Conservation (phyloP, 2,329 filamentous ascomycete species). For the Scedosporium apiospermum region DNA sequence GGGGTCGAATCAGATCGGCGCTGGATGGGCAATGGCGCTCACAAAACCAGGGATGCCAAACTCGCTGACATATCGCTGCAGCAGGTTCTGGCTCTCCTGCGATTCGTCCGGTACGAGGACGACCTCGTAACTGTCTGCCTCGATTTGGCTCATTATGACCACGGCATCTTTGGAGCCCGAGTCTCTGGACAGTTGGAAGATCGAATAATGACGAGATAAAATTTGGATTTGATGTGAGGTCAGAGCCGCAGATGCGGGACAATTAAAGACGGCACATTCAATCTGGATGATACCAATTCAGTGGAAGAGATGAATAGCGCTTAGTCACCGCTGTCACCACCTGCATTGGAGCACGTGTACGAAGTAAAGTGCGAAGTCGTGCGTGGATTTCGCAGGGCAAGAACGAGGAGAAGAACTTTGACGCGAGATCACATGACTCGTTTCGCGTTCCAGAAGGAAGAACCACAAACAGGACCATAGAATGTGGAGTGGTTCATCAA, state of each 20-base stretch:
- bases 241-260: too few species aligned
- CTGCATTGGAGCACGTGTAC: too few species aligned
- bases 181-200: too few species aligned
- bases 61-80: neutral
- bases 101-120: neutral
- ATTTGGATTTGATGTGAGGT: too few species aligned
- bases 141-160: neutral
- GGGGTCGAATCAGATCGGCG: neutral
- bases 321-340: neutral
- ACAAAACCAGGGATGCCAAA: slow-evolving; percentile 1
- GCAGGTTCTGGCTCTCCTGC: slow-evolving; percentile 1
- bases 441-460: neutral
- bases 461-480: too few species aligned
- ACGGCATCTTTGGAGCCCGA: neutral
- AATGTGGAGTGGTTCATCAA: too few species aligned
- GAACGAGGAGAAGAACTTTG: neutral
- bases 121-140: neutral
- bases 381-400: too few species aligned
- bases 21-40: neutral
- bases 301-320: neutral
- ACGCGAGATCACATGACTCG: neutral
- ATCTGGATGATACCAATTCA: neutral
- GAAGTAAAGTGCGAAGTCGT: too few species aligned
- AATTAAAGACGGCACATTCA: neutral
- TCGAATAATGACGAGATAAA: too few species aligned